Base-by-base conservation (phyloP, 257 asterid species). In the Lantana camara region DNA sequence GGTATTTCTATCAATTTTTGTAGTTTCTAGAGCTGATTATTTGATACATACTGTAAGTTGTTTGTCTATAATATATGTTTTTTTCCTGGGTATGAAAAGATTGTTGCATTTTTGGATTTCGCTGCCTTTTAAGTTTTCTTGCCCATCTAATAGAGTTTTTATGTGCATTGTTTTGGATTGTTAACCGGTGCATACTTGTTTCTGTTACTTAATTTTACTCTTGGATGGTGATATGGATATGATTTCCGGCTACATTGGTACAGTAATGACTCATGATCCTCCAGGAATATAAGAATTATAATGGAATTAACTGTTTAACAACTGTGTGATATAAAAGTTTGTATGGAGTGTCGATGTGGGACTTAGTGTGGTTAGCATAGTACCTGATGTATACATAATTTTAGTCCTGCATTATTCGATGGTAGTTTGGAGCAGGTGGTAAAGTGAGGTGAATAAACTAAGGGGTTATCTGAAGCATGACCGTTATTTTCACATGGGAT, bases 1-100 rank as follows among this genome's bases (percentile, higher is more conserved):
- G 99, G 97, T 93, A 70, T 42, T 9, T 35, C 9, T 60, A 13
- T 30, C 7, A 0, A 21, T 23, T 7, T 2, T 47, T 24, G 11
- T 9, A 48, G 30, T 44, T 37, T 23, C 41, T 40, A 40, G n/a
- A 17, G 3, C 20, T 14, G 19, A 44, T 44, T 16, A 4, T 16
- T 46, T 46, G 17, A 0, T 41, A 21, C 35, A 73, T 19, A 24
- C 16, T 9, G 17, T 14, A n/a, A 20, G 54, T 60, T 32, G 6
- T 59, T 55, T n/a, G 7, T 66, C 48, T 32, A 34, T 21, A 42
- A 41, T 59, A 16, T 23, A 13, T 20, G 13, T 14, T 30, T 27
- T 59, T 27, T 15, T 30, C 7, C 15, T 44, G 3, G 1, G 9
- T n/a, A n/a, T 4, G 65, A 20, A 23, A 48, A 14, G 0, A n/a